Evolutionary conservation across 805 yeast genomes (phyloP), one percentile per base, ranked within the genome.

Genomic region (Ogataea neopini): DNA sequence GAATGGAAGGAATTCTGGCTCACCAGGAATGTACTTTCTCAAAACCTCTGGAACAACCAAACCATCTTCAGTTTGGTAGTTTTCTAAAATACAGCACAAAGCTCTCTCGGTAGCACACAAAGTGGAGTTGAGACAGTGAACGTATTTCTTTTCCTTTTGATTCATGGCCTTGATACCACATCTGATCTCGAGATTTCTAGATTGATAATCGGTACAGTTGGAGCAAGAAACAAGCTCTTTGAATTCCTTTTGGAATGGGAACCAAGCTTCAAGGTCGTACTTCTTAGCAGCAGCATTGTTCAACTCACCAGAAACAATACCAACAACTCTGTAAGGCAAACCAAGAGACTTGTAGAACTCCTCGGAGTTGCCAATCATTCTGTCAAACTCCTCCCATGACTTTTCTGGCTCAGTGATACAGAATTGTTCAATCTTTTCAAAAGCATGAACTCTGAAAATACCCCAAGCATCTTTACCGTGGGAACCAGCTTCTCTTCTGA

Each of bases 401-500:
- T 91, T 88, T 69, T 91, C 98, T 48, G 99, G 99, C 76, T 94
- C 99, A 53, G 98, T 86, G 61, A 94, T 69, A 60, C 86, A 84
- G 67, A 94, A 94, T 74, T 94, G 99, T 76, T 94, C 99, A 63
- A 94, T 89, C 75, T 94, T 94, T 76, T 94, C 99, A 66, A 94
- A 94, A 53, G 96, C 96, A 68, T 94, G 99, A 50, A 94, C 98
- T 75, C 99, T 86, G 84, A 94, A 94, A 57, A 94, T 90, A 74
- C 99, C 99, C 99, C 99, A 94, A 42, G 99, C 99, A 66, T 94
- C 99, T 71, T 92, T 92, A 70, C 99, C 99, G 64, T 92, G 98
- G 57, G 97, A 85, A 59, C 99, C 99, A 49, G 99, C 99, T 76
- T 94, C 99, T 76, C 99, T 88, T 74, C 99, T 85, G 84, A 94